phyloP scores from a whole-genome alignment of 352 stramenopile species.

The Pythium pyrilobum region DNA sequence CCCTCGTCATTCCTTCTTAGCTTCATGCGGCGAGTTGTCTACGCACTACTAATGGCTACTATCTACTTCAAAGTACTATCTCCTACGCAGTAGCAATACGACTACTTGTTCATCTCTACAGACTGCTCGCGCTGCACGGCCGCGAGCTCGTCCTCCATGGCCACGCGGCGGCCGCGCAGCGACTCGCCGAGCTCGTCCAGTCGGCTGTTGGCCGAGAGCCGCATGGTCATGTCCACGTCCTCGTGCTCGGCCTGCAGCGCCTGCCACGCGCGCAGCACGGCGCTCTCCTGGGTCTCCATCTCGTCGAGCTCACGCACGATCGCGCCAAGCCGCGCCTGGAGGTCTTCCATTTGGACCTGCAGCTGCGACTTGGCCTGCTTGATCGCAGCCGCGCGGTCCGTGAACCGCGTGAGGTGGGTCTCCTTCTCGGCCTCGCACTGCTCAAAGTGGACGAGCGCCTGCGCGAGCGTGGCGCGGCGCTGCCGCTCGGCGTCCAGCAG shows the following conservation, averaged over 20 bases:
- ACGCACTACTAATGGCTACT: too few relatives aligned
- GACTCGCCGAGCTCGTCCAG: slow-evolving; percentile 7
- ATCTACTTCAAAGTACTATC: too few relatives aligned
- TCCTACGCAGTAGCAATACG: too few relatives aligned
- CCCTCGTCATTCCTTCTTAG: too few relatives aligned
- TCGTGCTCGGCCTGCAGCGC: slow-evolving; percentile 37
- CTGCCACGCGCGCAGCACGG: slow-evolving; percentile 32
- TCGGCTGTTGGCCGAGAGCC: slow-evolving; percentile 34
- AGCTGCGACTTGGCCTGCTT: slow-evolving; percentile 29
- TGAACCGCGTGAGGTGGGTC: slow-evolving; percentile 28
- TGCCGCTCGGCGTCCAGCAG: slow-evolving; percentile 31
- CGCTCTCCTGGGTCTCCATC: slow-evolving; percentile 32
- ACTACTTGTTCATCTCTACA: too few relatives aligned
- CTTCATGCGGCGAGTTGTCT: too few relatives aligned
- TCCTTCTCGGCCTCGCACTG: slow-evolving; percentile 36
- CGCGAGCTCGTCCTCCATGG: background rate
- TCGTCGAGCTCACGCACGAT: slow-evolving; percentile 48
- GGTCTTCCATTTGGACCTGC: slow-evolving; percentile 54
- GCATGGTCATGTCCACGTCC: slow-evolving; percentile 67
- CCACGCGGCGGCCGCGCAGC: background rate
- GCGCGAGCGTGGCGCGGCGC: slow-evolving; percentile 29
- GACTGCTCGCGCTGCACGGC: background rate
- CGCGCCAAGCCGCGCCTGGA: slow-evolving; percentile 35
- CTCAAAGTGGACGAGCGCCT: slow-evolving; percentile 28
- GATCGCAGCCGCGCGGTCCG: slow-evolving; percentile 25